Conservation (phyloP, 768 basidiomycete genomes). For the Kwoniella dendrophila region DNA sequence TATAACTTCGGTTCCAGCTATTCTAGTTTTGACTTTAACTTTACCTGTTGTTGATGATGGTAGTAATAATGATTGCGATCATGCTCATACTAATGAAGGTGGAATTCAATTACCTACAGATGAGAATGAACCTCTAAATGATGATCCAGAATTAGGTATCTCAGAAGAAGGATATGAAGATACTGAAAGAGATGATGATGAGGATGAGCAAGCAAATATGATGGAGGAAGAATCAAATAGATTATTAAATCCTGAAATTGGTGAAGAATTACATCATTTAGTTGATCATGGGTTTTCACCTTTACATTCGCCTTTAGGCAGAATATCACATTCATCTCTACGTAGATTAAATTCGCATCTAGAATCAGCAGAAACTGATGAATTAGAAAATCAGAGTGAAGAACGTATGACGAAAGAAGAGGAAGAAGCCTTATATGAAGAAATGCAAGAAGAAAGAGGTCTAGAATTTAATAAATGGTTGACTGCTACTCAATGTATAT, state of each 20-base stretch:
- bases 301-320: slow-evolving; percentile 35
- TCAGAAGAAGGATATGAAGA: slow-evolving; percentile 16
- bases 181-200: background rate
- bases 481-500: slow-evolving; percentile 76
- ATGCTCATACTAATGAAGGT: slow-evolving; percentile 31
- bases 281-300: slow-evolving; percentile 45
- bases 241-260: slow-evolving; percentile 36
- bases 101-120: slow-evolving; percentile 60
- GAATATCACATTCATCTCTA: slow-evolving; percentile 34
- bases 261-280: slow-evolving; percentile 51
- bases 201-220: slow-evolving; percentile 19
- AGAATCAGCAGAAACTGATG: slow-evolving; percentile 12
- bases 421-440: slow-evolving; percentile 35
- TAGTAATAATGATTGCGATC: too few species aligned
- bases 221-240: slow-evolving; percentile 33
- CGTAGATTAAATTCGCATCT: slow-evolving; percentile 14
- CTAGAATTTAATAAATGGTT: slow-evolving; percentile 66
- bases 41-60: slow-evolving; percentile 82
- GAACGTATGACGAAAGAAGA: slow-evolving; percentile 3
- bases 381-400: slow-evolving; percentile 2
- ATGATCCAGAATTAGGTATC: slow-evolving; percentile 67
- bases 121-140: slow-evolving; percentile 69
- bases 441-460: slow-evolving; percentile 36
- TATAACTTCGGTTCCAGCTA: slow-evolving; percentile 81
- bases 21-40: slow-evolving; percentile 81